A percentile compares a stretch with the other conserved stretches of the same genome.
phyloP scores from a whole-genome alignment of 345 rosid species.

The Lagerstroemia speciosa region DNA sequence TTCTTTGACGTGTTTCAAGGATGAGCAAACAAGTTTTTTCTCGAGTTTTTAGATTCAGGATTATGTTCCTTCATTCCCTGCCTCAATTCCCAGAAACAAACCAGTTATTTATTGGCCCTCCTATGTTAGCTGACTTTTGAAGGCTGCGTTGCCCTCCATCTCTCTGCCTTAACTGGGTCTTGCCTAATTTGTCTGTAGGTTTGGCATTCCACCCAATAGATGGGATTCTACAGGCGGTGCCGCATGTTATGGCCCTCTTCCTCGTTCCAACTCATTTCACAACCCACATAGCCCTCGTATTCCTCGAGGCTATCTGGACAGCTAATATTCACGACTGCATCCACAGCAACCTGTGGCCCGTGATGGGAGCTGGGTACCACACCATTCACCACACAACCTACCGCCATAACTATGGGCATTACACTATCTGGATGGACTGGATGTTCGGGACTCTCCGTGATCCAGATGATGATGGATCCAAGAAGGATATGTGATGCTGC shows the following conservation, averaged over 20 bases:
- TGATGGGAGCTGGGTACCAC: constrained; percentile 98
- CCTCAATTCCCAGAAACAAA: too few relatives aligned
- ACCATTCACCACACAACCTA: constrained; percentile 94
- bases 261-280: constrained; percentile 73
- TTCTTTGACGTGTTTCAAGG: background rate
- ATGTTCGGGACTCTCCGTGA: constrained; percentile 80
- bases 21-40: background rate
- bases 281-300: constrained; percentile 61
- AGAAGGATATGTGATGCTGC: constrained; percentile 23
- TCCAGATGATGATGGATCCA: constrained; percentile 42
- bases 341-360: constrained; percentile 72
- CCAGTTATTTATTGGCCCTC: too few relatives aligned
- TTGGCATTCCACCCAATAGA: constrained; percentile 89
- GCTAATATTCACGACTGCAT: constrained; percentile 94
- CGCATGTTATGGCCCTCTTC: constrained; percentile 69
- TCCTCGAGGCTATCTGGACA: constrained; percentile 83
- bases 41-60: background rate
- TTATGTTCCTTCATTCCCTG: too few relatives aligned
- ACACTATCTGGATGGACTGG: constrained; percentile 98
- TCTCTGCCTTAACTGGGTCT: background rate
- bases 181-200: constrained; percentile 33
- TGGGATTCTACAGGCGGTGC: constrained; percentile 86
- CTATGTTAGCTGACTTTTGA: background rate
- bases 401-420: constrained; percentile 96
- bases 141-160: background rate